Percentiles rank a stretch among this genome's conserved stretches.
Conservation (phyloP, 2,329 filamentous ascomycete genomes). For the Ceratocystis papillata region DNA sequence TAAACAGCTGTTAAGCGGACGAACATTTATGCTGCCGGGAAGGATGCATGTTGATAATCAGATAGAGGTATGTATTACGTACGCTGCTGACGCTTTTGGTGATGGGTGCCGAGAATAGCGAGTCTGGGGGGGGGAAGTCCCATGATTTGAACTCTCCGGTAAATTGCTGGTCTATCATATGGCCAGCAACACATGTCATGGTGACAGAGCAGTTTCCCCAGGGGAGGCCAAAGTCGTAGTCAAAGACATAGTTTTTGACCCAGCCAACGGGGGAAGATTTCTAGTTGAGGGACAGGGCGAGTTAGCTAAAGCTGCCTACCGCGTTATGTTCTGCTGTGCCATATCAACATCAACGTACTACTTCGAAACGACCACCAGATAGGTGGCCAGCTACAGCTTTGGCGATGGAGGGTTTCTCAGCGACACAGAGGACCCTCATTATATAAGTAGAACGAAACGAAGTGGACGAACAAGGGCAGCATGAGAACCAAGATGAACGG, state of each 20-base stretch:
- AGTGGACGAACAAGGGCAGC: background rate
- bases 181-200: conserved; percentile 88
- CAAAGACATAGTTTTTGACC: conserved; percentile 90
- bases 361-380: conserved; percentile 60
- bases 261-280: conserved; percentile 59
- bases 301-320: background rate
- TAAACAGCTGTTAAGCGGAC: conserved; percentile 32
- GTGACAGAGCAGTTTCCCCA: conserved; percentile 78
- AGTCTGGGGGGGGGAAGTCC: conserved; percentile 65
- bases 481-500: too few species aligned
- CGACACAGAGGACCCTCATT: conserved; percentile 47
- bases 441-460: background rate
- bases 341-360: conserved; percentile 46
- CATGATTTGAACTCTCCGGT: conserved; percentile 63
- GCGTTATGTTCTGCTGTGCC: conserved; percentile 11
- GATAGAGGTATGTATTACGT: conserved; percentile 26
- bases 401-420: conserved; percentile 77
- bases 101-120: conserved; percentile 73
- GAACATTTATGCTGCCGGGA: background rate
- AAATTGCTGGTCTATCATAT: conserved; percentile 76
- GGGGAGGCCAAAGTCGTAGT: conserved; percentile 68
- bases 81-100: conserved; percentile 57
- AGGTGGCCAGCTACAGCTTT: conserved; percentile 88
- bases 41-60: background rate
- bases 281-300: conserved; percentile 35